phyloP scores from a whole-genome alignment of 2,329 filamentous ascomycete genomes.

The Magnaporthiopsis rhizophila region DNA sequence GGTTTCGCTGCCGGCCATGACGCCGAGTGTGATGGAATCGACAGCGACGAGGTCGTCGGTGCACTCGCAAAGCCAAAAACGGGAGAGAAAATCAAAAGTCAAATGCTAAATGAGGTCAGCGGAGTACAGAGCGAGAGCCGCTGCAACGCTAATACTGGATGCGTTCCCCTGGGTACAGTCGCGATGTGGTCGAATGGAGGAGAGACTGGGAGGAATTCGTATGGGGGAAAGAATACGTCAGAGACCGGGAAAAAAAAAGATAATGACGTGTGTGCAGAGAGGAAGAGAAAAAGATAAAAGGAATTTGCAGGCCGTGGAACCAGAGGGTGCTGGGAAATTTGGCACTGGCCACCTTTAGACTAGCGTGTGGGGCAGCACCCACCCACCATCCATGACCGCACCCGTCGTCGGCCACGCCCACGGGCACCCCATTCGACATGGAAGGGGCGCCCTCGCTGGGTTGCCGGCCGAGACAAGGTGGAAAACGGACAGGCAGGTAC shows the following conservation, averaged over 20 bases:
- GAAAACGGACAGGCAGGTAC: not conserved
- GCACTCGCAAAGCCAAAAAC: not conserved
- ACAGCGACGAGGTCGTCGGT: not conserved
- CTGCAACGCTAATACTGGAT: slow-evolving; percentile 2
- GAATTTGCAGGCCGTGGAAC: slow-evolving; percentile 1
- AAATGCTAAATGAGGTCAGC: slow-evolving; percentile 3
- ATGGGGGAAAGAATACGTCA: slow-evolving; percentile 3
- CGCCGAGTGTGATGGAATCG: not conserved
- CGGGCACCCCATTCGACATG: not conserved
- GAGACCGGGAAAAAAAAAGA: not conserved
- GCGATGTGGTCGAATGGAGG: slow-evolving; percentile 3
- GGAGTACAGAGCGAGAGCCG: not conserved
- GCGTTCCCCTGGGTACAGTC: not conserved
- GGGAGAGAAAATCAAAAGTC: not conserved
- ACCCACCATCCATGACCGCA: not conserved
- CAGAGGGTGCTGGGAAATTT: not conserved
- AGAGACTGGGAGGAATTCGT: not conserved
- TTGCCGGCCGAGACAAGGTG: not conserved
- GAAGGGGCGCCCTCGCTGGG: not conserved
- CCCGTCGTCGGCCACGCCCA: not conserved
- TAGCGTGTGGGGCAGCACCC: not conserved
- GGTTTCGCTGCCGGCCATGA: not conserved
- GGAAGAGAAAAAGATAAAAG: slow-evolving; percentile 2
- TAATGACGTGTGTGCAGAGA: slow-evolving; percentile 1
- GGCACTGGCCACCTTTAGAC: slow-evolving; percentile 2